Base-by-base conservation (phyloP, 2,329 filamentous ascomycete genomes). In the Alternaria sp. region DNA sequence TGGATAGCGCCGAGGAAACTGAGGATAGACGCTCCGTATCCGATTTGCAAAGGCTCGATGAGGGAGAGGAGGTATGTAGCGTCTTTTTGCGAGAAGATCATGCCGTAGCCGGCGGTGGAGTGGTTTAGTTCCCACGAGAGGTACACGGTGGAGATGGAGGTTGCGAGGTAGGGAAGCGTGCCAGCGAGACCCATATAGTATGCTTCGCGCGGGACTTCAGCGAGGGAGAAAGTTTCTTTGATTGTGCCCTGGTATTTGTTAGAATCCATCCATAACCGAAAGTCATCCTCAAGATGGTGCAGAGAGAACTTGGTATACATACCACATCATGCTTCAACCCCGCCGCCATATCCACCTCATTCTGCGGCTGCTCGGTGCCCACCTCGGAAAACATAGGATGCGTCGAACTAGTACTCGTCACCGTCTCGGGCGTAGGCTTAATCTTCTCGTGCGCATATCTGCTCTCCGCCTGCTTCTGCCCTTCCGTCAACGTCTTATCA, bases 1-100 rank as follows among this genome's bases (percentile, higher is more conserved):
- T 97, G 95, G 73, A 97, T 90, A 32, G 94, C 94, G 47, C 95
- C 95, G 2, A 97, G 87, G 85, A 97, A 97, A 26, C 93, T 97
- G 72, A 97, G 91, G 73, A 97, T 96, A 61, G 96, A 89, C 51
- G 94, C 95, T 59, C 95, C 94, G 73, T 96, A 97, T 62, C 93
- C 94, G 58, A 97, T 87, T 81, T 97, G 95, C 57, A 97, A 82
- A 12, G 93, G 93, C 82, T 97, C 93, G 28, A 97, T 84, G 15
- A 93, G 79, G 68, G 90, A 86, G 10, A 97, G 85, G 59, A 93
- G 83, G 23, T 91, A 82, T 64, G 89, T 88, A 3, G 93, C 93
- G 3, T 87, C 90, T 53, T 93, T 88, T 53, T 89, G 89, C 67
- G 84, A 88, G 75, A 96, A 86, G 46, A 93, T 76, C 54, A 91